phyloP scores from a whole-genome alignment of 2,329 filamentous ascomycete species.

The Aspergillus phoenicis region DNA sequence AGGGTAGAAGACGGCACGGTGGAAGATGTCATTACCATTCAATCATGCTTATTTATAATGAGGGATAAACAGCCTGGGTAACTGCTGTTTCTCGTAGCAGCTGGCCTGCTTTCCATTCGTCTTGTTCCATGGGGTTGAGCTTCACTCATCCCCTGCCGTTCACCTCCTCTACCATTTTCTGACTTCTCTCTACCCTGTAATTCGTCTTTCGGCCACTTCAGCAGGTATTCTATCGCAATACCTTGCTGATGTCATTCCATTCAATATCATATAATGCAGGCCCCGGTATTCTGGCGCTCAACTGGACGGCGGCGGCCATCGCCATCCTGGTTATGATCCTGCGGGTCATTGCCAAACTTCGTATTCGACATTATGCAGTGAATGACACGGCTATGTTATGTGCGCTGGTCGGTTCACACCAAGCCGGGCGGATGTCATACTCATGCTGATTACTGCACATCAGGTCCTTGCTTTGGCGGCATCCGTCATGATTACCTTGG shows the following conservation, averaged over 20 bases:
- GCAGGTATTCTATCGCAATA: background rate
- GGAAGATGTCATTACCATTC: background rate
- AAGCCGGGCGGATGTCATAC: no score
- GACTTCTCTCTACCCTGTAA: background rate
- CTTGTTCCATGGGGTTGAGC: background rate
- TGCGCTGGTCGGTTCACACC: constrained; percentile 6
- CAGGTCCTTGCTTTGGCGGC: background rate
- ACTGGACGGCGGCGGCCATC: constrained; percentile 5
- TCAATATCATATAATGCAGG: constrained; percentile 1
- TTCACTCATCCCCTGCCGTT: background rate
- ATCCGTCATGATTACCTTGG: background rate
- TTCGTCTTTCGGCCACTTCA: background rate
- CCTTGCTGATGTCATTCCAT: background rate
- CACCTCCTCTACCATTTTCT: background rate
- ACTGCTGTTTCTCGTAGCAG: background rate
- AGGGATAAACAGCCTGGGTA: background rate
- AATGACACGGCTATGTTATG: constrained; percentile 19
- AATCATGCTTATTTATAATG: background rate
- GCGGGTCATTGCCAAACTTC: constrained; percentile 12
- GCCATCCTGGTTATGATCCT: constrained; percentile 9
- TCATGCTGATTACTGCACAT: no score
- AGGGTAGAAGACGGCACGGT: background rate
- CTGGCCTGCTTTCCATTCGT: background rate
- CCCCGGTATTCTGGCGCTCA: background rate
- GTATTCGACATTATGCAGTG: constrained; percentile 10